phyloP scores from a whole-genome alignment of 106 monocot species.

The Posidonia australis region DNA sequence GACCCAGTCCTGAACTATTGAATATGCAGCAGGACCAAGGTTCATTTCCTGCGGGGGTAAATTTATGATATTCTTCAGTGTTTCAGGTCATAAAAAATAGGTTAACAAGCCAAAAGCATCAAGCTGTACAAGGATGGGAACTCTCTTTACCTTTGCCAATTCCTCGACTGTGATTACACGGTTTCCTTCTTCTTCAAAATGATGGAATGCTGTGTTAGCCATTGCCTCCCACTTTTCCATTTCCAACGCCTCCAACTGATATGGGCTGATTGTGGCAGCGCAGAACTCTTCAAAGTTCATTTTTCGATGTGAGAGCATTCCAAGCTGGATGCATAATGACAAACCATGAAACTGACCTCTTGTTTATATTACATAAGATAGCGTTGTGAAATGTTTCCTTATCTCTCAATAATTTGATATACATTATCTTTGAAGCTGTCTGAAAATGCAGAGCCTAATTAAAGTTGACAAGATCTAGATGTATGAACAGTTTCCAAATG shows the following conservation, averaged over 20 bases:
- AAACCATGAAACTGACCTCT: neutral
- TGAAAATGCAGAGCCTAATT: neutral
- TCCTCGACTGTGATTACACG: conserved; percentile 73
- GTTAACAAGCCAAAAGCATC: neutral
- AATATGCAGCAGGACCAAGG: conserved; percentile 42
- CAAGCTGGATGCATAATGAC: conserved; percentile 34
- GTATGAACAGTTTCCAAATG: neutral
- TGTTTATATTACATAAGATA: neutral
- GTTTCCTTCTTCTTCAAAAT: conserved; percentile 86
- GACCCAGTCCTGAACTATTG: conserved; percentile 82
- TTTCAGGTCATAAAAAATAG: neutral
- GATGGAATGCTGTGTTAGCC: conserved; percentile 64
- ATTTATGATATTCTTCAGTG: neutral
- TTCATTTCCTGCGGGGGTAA: conserved; percentile 63
- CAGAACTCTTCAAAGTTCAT: conserved; percentile 90
- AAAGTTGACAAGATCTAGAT: neutral
- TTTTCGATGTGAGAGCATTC: conserved; percentile 45
- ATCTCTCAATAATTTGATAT: neutral
- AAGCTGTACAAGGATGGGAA: neutral
- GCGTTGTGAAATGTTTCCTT: neutral
- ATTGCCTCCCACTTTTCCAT: conserved; percentile 84
- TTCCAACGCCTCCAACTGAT: conserved; percentile 91
- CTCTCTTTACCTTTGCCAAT: conserved; percentile 59
- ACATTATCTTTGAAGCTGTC: neutral
- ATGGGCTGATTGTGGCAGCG: conserved; percentile 81